Conservation (phyloP, 257 asterid species). For the Solanum peruvianum region DNA sequence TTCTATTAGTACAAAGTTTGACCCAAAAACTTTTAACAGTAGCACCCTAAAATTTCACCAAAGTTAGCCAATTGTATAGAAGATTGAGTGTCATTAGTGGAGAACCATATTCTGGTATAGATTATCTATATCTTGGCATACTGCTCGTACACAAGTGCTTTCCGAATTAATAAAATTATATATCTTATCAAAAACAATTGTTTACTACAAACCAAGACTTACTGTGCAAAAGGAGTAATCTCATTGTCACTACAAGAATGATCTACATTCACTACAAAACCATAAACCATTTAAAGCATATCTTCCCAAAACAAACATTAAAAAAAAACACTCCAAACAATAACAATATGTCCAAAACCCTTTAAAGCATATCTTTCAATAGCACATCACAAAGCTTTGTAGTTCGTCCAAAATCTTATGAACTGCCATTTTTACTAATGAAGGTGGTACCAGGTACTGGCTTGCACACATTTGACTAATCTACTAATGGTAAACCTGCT, state of each 20-base stretch:
- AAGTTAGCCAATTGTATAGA: neutral
- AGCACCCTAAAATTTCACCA: neutral
- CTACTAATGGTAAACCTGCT: neutral
- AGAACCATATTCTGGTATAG: neutral
- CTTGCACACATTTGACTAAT: neutral
- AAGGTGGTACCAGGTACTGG: neutral
- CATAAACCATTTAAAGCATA: neutral
- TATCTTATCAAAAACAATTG: neutral
- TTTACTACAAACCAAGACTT: neutral
- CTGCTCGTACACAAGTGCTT: neutral
- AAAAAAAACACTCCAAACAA: neutral
- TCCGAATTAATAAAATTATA: neutral
- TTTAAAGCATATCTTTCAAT: neutral
- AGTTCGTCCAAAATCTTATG: neutral
- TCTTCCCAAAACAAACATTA: neutral
- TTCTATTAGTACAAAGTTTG: neutral
- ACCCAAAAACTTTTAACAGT: neutral
- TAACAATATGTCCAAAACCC: neutral
- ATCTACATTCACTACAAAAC: neutral
- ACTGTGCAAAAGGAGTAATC: constrained; percentile 58
- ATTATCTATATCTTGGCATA: neutral
- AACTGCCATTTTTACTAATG: neutral
- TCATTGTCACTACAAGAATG: neutral
- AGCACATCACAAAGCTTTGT: neutral
- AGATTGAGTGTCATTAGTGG: neutral